Percentiles rank a stretch among this genome's conserved stretches.
Evolutionary conservation across 1,284 basidiomycete genomes (phyloP).

Genomic region (Sporisorium iseilematis-ciliati): DNA sequence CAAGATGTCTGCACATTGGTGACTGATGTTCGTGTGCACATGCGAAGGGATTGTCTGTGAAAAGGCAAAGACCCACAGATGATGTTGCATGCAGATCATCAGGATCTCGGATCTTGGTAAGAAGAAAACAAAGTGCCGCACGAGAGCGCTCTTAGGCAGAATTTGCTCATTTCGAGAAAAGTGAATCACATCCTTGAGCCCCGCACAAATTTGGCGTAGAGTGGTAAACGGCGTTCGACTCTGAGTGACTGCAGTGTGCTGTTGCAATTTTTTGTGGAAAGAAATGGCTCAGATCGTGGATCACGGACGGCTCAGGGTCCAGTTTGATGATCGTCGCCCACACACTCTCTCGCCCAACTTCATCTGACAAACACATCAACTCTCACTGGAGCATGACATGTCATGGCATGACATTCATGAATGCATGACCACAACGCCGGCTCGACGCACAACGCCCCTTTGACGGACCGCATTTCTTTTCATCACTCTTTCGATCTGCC

Average conservation of each 20-base stretch:
- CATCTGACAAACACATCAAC: constrained; percentile 1
- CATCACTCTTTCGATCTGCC: too few species aligned
- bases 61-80: too few species aligned
- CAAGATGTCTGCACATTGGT: too few species aligned
- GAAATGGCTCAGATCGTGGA: background rate
- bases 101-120: background rate
- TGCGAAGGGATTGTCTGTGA: background rate
- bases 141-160: background rate
- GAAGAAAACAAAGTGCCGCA: background rate
- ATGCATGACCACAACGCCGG: background rate
- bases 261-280: too few species aligned
- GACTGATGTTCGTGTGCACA: background rate
- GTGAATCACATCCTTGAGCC: background rate
- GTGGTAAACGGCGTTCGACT: background rate
- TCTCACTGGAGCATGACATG: background rate
- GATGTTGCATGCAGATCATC: background rate
- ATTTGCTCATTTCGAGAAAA: background rate
- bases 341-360: background rate
- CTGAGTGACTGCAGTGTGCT: too few species aligned
- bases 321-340: background rate
- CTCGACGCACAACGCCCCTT: too few species aligned
- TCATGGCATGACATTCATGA: too few species aligned
- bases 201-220: background rate
- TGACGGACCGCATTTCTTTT: too few species aligned
- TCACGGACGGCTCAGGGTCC: constrained; percentile 4